Percentiles rank a stretch among this genome's conserved stretches.
These are phyloP conservation scores for Aphanomyces cochlioides DNA, from an alignment of 352 stramenopile genomes.

Conservation along the genomic window DNA sequence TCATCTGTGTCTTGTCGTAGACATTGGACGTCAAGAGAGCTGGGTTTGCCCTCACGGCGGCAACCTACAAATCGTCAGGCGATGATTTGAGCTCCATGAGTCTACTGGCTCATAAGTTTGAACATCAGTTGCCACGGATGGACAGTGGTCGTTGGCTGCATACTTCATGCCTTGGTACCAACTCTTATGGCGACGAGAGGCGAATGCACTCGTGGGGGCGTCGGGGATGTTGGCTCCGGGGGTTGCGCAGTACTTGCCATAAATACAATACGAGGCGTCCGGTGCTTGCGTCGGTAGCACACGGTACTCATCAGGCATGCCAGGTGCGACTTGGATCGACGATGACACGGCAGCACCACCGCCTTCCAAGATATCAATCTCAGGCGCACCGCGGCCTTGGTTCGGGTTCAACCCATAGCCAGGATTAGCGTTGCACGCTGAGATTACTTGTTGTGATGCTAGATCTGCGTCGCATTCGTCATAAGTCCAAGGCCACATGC, in stretches of 20 bases:
- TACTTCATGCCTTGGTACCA: slow-evolving; percentile 68
- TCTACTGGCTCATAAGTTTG: neutral
- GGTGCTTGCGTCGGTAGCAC: neutral
- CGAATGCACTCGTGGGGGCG: slow-evolving; percentile 46
- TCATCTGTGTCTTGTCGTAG: slow-evolving; percentile 13
- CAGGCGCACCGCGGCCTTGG: slow-evolving; percentile 82
- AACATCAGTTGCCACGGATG: neutral
- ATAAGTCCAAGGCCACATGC: slow-evolving; percentile 96
- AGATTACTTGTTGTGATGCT: slow-evolving; percentile 76
- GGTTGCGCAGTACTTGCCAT: slow-evolving; percentile 40
- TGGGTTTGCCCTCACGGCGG: neutral
- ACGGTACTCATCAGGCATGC: slow-evolving; percentile 58
- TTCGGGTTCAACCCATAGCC: slow-evolving; percentile 87
- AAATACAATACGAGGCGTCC: slow-evolving; percentile 33
- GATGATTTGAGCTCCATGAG: neutral
- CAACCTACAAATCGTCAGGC: neutral
- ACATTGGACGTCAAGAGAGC: neutral
- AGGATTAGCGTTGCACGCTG: slow-evolving; percentile 76
- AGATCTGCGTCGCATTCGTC: slow-evolving; percentile 80
- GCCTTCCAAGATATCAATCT: slow-evolving; percentile 94
- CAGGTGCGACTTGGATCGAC: slow-evolving; percentile 82
- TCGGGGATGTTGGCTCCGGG: slow-evolving; percentile 54
- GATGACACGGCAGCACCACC: slow-evolving; percentile 71
- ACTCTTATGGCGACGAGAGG: slow-evolving; percentile 43
- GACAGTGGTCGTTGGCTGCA: slow-evolving; percentile 47